Evolutionary conservation across 2,329 filamentous ascomycete species (phyloP).

Genomic region (Cordyceps tenuipes): DNA sequence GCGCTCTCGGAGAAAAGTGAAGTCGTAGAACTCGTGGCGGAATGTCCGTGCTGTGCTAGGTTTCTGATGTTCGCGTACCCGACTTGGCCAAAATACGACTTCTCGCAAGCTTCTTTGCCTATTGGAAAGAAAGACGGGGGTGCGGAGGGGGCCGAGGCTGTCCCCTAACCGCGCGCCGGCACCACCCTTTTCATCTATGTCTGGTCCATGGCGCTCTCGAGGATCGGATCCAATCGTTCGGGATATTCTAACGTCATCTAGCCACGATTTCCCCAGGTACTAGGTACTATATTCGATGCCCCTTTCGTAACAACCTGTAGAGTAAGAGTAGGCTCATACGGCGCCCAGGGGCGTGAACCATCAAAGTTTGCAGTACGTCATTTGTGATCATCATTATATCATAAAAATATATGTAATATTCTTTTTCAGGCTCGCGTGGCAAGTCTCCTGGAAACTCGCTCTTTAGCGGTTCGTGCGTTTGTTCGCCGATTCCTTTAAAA

Average conservation of each 20-base stretch:
- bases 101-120: background rate
- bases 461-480: background rate
- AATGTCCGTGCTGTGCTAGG: background rate
- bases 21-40: background rate
- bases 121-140: background rate
- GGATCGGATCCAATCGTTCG: background rate
- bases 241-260: background rate
- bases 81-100: background rate
- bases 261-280: no score
- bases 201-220: no score
- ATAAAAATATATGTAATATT: slow-evolving; percentile 17
- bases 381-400: slow-evolving; percentile 21
- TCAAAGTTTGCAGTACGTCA: background rate
- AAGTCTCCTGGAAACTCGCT: slow-evolving; percentile 9
- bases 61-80: background rate
- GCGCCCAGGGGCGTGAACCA: no score
- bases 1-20: background rate
- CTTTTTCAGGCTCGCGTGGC: background rate
- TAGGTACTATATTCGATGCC: no score
- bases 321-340: no score
- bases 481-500: slow-evolving; percentile 14
- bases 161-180: background rate
- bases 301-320: no score
- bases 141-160: no score
- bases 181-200: background rate